Percentiles rank a stretch among this genome's conserved stretches.
Conservation (phyloP, 805 yeast genomes). For the Candida nemodendra region DNA sequence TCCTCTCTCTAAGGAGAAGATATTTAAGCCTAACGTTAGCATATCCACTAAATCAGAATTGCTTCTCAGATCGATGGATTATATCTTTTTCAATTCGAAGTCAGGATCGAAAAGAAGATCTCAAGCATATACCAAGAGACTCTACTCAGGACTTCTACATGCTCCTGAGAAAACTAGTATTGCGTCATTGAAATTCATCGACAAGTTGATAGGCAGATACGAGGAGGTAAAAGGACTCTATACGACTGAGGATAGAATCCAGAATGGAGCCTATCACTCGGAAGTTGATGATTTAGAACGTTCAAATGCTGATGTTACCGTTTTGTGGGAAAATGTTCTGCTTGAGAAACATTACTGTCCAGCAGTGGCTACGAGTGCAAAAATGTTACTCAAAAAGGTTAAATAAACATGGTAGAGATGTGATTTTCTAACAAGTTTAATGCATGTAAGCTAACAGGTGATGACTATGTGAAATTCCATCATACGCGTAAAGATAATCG, state of each 20-base stretch:
- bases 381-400: conserved; percentile 38
- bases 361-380: conserved; percentile 66
- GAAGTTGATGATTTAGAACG: conserved; percentile 68
- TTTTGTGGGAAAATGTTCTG: conserved; percentile 83
- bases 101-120: conserved; percentile 69
- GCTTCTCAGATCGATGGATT: conserved; percentile 72
- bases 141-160: conserved; percentile 64
- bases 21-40: conserved; percentile 67
- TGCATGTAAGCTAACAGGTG: too few species aligned
- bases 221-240: conserved; percentile 73
- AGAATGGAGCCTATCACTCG: conserved; percentile 72
- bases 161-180: conserved; percentile 86
- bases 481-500: too few species aligned
- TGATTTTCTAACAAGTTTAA: too few species aligned
- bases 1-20: conserved; percentile 50
- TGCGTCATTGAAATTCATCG: conserved; percentile 75
- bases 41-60: conserved; percentile 88
- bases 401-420: too few species aligned
- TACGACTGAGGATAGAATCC: conserved; percentile 84
- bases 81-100: conserved; percentile 72
- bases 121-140: conserved; percentile 77
- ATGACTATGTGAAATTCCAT: too few species aligned
- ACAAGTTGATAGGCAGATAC: conserved; percentile 68
- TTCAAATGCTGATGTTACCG: conserved; percentile 83
- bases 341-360: conserved; percentile 84